Evolutionary conservation across 257 asterid genomes (phyloP), one percentile per base, ranked within the genome.

Genomic region (Solanum appendiculatum): DNA sequence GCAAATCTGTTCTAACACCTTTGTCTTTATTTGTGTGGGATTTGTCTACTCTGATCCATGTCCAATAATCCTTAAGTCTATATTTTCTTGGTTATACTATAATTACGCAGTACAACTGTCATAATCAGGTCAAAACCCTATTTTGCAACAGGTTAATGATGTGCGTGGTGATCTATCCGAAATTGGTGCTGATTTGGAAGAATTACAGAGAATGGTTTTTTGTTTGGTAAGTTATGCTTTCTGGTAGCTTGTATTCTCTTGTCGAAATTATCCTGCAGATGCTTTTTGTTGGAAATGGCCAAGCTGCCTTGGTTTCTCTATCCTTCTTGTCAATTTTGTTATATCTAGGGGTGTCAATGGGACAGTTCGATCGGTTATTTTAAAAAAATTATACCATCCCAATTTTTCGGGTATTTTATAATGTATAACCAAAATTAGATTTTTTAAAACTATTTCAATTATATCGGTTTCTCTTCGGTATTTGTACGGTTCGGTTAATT

Each of bases 81-180:
- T 70, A 37, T 12, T 73, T 73, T 36, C 18, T 33, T 73, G 31
- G 31, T 73, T 20, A 36, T 73, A 36, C 31, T 37, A 12, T 20
- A 73, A 73, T 20, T 8, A 5, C 39, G 31, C 31, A 73, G 82
- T 73, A 21, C 46, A 73, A 9, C 27, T 37, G 31, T 36, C 51
- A 9, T 73, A 73, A 73, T 73, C 51, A 23, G 51, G 31, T 37
- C 31, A 37, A 73, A 37, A 10, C 82, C 51, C 39, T 63, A 11
- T 85, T 40, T 23, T 86, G 54, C 51, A 31, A 56, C 88, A 86
- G 88, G 88, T 86, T 75, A 51, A 58, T 21, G 88, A 86, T 77
- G 85, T 75, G 20, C 88, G 78, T 18, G 85, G 58, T 86, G 88
- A 75, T 86, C 85, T 86, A 14, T 86, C 85, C 23, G 74, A 86